phyloP scores from a whole-genome alignment of 2,329 filamentous ascomycete genomes.

The Fusarium sp. region DNA sequence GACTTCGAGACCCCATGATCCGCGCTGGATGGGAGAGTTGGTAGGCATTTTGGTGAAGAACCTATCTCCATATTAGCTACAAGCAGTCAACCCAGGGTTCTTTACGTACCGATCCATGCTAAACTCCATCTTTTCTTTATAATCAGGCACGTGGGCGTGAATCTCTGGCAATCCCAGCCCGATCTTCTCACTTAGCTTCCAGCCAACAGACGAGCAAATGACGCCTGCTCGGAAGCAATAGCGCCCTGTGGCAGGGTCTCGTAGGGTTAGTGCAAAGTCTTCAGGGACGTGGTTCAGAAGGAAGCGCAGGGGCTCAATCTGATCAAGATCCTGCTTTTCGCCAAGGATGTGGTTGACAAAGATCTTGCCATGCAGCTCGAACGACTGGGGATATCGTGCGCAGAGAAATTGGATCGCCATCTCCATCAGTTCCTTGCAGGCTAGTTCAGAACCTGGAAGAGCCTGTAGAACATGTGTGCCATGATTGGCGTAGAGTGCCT shows the following conservation, averaged over 20 bases:
- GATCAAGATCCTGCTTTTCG: slow-evolving; percentile 71
- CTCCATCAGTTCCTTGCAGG: slow-evolving; percentile 89
- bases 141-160: slow-evolving; percentile 82
- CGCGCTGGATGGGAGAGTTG: slow-evolving; percentile 82
- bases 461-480: slow-evolving; percentile 74
- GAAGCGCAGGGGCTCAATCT: slow-evolving; percentile 75
- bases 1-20: slow-evolving; percentile 86
- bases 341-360: slow-evolving; percentile 78
- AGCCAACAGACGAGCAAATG: slow-evolving; percentile 84
- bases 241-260: slow-evolving; percentile 76
- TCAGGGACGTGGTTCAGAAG: slow-evolving; percentile 85
- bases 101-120: slow-evolving; percentile 81
- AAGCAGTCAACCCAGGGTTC: fast-evolving
- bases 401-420: slow-evolving; percentile 86
- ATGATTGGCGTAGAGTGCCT: slow-evolving; percentile 72
- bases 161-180: slow-evolving; percentile 78
- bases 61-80: slow-evolving; percentile 55
- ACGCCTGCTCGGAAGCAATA: slow-evolving; percentile 83
- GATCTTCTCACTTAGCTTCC: slow-evolving; percentile 82
- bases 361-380: slow-evolving; percentile 69
- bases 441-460: slow-evolving; percentile 81
- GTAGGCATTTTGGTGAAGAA: slow-evolving; percentile 85
- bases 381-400: slow-evolving; percentile 81
- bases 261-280: slow-evolving; percentile 83
- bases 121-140: slow-evolving; percentile 88